These are phyloP conservation scores for Clausena lansium DNA, from an alignment of 345 rosid species.

Conservation along the genomic window DNA sequence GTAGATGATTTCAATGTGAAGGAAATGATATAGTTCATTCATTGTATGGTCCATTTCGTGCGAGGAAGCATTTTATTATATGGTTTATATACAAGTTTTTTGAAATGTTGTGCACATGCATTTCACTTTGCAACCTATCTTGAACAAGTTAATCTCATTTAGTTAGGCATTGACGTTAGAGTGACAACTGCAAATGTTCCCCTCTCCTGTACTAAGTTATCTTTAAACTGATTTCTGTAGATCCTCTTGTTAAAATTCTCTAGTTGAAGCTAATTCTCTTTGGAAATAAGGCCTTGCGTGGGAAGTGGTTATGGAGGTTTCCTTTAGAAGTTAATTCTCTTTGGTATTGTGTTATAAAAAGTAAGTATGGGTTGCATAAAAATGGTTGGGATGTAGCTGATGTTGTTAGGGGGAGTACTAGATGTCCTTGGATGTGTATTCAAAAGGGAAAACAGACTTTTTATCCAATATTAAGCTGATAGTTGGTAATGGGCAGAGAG, in stretches of 20 bases:
- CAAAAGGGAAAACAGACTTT: too few relatives aligned
- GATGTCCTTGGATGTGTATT: too few relatives aligned
- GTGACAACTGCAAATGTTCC: neutral
- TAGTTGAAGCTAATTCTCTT: neutral
- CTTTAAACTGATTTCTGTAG: neutral
- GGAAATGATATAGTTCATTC: neutral
- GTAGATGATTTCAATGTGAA: neutral
- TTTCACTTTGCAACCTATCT: neutral
- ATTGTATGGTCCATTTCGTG: neutral
- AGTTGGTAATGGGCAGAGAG: too few relatives aligned
- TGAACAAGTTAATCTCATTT: neutral
- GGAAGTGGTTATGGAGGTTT: too few relatives aligned
- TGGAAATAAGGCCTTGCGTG: too few relatives aligned
- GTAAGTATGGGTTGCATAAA: too few relatives aligned
- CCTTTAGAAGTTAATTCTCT: too few relatives aligned
- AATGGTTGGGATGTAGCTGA: too few relatives aligned
- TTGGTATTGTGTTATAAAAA: too few relatives aligned
- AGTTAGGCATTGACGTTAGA: neutral
- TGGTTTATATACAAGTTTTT: neutral
- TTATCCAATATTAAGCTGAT: too few relatives aligned
- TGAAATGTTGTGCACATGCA: neutral
- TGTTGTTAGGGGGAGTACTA: too few relatives aligned
- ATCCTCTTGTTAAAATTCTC: neutral
- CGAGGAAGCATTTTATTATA: neutral
- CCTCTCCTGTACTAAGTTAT: neutral